phyloP scores from a whole-genome alignment of 257 asterid species.

The Apocynum venetum region DNA sequence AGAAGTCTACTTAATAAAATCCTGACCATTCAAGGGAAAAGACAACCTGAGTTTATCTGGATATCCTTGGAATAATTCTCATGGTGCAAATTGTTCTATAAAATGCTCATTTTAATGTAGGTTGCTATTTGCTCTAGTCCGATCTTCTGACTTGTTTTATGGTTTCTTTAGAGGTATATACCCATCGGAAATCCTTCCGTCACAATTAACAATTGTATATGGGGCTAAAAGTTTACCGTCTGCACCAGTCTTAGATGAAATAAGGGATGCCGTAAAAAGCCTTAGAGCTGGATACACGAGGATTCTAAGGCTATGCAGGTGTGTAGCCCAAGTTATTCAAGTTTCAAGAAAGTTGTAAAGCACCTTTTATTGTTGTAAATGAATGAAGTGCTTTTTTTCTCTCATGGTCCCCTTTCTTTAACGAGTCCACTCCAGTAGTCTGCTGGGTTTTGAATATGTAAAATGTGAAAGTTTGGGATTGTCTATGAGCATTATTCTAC shows the following conservation, averaged over 20 bases:
- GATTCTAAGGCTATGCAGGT: constrained; percentile 52
- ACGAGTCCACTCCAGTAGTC: not conserved
- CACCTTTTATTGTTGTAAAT: not conserved
- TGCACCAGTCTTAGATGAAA: constrained; percentile 30
- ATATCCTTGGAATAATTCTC: not conserved
- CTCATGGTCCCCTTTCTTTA: not conserved
- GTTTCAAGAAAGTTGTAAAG: constrained; percentile 25
- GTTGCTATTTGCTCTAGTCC: not conserved
- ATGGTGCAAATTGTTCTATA: not conserved
- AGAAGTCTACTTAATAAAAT: no score
- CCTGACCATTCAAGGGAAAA: no score
- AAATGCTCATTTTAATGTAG: not conserved
- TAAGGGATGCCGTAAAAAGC: constrained; percentile 38
- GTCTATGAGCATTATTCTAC: not conserved
- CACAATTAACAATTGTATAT: constrained; percentile 30
- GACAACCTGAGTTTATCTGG: not conserved
- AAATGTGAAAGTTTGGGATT: not conserved
- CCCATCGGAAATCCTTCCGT: constrained; percentile 68
- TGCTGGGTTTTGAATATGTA: not conserved
- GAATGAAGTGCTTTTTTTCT: no score
- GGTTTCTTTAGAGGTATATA: constrained; percentile 59
- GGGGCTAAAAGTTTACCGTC: constrained; percentile 16
- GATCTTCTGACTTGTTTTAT: constrained; percentile 9
- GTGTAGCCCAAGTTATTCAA: constrained; percentile 47
- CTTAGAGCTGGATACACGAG: constrained; percentile 61